These are phyloP conservation scores for Quercus alba DNA, from an alignment of 306 rosid species.

Conservation along the genomic window DNA sequence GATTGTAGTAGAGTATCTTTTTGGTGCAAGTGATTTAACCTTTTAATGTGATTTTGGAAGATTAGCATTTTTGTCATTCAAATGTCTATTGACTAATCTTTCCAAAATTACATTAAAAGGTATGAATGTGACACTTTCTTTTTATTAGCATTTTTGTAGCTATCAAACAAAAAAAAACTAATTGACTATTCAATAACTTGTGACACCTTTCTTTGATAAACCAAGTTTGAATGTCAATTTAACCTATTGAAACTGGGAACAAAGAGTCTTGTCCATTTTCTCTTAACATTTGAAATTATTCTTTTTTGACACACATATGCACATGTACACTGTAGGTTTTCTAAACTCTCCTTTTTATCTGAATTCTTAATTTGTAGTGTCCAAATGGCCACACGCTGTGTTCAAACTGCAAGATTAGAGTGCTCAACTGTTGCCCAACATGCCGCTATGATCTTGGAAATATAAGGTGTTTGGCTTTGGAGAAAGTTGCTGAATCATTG, in stretches of 20 bases:
- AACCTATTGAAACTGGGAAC: slow-evolving; percentile 5
- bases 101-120: too few relatives aligned
- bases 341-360: slow-evolving; percentile 23
- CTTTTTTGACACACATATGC: background rate
- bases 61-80: background rate
- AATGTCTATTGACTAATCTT: background rate
- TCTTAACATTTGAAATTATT: slow-evolving; percentile 6
- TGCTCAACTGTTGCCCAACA: slow-evolving; percentile 84
- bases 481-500: slow-evolving; percentile 84
- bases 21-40: background rate
- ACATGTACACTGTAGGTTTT: background rate
- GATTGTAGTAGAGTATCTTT: background rate
- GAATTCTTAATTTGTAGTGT: slow-evolving; percentile 54
- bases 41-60: background rate
- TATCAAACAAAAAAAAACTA: background rate
- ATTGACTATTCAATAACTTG: background rate
- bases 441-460: slow-evolving; percentile 79
- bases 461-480: slow-evolving; percentile 94
- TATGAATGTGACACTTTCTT: too few relatives aligned
- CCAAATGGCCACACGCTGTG: slow-evolving; percentile 98
- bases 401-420: slow-evolving; percentile 69
- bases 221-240: background rate
- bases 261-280: background rate
- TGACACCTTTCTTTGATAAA: slow-evolving; percentile 4
- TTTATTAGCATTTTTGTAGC: too few relatives aligned